Evolutionary conservation across 2,329 filamentous ascomycete species (phyloP).

Genomic region (Gaeumannomyces sp.): DNA sequence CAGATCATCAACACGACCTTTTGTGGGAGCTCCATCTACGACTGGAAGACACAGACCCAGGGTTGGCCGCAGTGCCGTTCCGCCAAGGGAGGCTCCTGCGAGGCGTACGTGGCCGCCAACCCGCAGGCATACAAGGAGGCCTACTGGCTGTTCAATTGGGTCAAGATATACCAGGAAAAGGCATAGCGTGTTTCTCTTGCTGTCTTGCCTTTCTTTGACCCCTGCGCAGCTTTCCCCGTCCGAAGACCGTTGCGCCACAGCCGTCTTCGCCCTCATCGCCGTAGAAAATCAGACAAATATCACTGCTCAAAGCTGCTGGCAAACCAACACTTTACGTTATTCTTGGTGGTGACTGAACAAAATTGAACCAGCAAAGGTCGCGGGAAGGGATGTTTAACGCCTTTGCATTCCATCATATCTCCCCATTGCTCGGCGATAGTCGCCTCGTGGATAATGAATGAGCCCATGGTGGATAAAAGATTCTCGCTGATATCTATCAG

Average conservation of each 20-base stretch:
- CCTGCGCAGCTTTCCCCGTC: not conserved
- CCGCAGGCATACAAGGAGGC: constrained; percentile 49
- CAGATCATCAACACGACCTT: constrained; percentile 24
- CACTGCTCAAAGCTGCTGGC: not conserved
- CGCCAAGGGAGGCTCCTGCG: constrained; percentile 30
- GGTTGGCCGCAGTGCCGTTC: constrained; percentile 17
- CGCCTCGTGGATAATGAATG: not conserved
- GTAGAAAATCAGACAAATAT: not conserved
- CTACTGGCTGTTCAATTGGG: constrained; percentile 51
- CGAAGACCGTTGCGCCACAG: not conserved
- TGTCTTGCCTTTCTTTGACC: no score
- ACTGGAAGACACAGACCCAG: constrained; percentile 46
- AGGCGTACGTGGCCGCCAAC: constrained; percentile 50
- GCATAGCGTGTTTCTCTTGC: not conserved
- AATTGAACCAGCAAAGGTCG: not conserved
- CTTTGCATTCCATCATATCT: not conserved
- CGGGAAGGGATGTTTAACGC: not conserved
- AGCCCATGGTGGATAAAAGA: not conserved
- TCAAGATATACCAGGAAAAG: constrained; percentile 34
- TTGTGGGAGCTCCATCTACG: constrained; percentile 26
- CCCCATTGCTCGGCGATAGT: no score
- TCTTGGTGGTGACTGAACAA: no score
- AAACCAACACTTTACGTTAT: not conserved
- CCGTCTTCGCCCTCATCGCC: no score
- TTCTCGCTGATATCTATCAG: not conserved